Percentiles rank a stretch among this genome's conserved stretches.
Evolutionary conservation across 108 stramenopile genomes (phyloP).

Genomic region (Pseudonitzschia pungens): DNA sequence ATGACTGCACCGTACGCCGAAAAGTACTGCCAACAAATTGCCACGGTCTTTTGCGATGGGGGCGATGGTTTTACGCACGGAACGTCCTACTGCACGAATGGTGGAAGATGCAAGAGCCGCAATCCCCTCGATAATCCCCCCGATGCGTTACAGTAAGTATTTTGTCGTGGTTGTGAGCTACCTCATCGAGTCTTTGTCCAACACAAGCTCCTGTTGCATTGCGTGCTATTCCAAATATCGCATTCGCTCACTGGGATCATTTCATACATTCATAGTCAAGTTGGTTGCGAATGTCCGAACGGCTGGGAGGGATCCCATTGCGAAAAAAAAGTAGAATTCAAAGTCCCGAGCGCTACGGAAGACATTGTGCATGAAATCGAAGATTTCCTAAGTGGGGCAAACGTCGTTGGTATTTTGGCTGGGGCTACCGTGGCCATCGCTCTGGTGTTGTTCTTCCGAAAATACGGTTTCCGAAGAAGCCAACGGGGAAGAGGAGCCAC

Average conservation of each 20-base stretch:
- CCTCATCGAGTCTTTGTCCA: too few species aligned
- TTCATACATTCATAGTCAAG: slow-evolving; percentile 7
- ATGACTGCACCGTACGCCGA: slow-evolving; percentile 18
- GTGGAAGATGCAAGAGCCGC: slow-evolving; percentile 19
- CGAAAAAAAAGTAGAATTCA: neutral
- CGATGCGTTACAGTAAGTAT: too few species aligned
- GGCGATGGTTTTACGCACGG: slow-evolving; percentile 6
- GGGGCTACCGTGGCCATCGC: neutral
- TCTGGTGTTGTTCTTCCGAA: neutral
- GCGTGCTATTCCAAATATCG: neutral
- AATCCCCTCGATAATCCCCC: neutral
- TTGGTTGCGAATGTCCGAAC: slow-evolving; percentile 30
- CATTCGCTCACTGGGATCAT: neutral
- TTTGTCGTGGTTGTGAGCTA: too few species aligned
- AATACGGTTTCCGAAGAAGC: neutral
- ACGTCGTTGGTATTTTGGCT: slow-evolving; percentile 4
- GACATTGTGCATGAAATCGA: slow-evolving; percentile 5
- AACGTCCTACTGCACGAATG: slow-evolving; percentile 27
- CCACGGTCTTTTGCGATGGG: slow-evolving; percentile 22
- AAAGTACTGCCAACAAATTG: slow-evolving; percentile 27
- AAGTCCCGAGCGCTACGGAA: neutral
- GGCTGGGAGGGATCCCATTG: slow-evolving; percentile 33
- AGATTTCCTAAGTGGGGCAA: neutral
- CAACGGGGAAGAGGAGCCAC: neutral
- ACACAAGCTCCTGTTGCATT: too few species aligned